Evolutionary conservation across 495 filamentous ascomycete species (phyloP).

Genomic region (Pyrenula massariospora): DNA sequence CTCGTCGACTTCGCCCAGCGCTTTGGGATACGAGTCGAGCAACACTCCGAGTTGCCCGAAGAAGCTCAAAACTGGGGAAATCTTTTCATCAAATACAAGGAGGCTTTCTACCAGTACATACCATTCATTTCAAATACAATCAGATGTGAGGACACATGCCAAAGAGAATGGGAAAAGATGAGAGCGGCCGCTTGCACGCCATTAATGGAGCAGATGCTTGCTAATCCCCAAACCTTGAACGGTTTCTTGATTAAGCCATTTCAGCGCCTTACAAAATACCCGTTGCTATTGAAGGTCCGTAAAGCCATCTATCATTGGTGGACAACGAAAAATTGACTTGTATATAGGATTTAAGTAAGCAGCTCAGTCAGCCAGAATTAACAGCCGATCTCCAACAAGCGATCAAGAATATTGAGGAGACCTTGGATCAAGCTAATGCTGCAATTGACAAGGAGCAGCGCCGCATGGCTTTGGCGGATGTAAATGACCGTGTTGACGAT

Average conservation of each 20-base stretch:
- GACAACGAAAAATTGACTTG: background rate
- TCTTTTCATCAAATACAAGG: conserved; percentile 67
- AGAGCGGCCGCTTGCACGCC: conserved; percentile 36
- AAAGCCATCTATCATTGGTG: background rate
- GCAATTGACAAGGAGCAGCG: conserved; percentile 81
- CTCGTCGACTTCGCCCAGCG: conserved; percentile 90
- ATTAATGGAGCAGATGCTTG: conserved; percentile 52
- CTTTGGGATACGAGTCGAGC: conserved; percentile 91
- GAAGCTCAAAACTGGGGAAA: conserved; percentile 82
- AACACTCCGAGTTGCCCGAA: conserved; percentile 73
- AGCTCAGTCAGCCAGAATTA: conserved; percentile 57
- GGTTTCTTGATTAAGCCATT: conserved; percentile 94
- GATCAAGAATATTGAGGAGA: conserved; percentile 61
- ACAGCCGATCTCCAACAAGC: conserved; percentile 58
- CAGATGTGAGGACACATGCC: conserved; percentile 35
- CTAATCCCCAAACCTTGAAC: conserved; percentile 50
- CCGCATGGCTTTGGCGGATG: conserved; percentile 64
- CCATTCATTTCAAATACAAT: conserved; percentile 92
- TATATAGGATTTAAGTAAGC: conserved; percentile 73
- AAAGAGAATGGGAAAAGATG: conserved; percentile 44
- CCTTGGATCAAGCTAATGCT: conserved; percentile 74
- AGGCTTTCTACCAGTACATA: conserved; percentile 80
- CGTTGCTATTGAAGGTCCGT: conserved; percentile 72
- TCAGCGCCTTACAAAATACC: conserved; percentile 90
- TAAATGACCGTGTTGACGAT: conserved; percentile 80